A percentile compares a stretch with the other conserved stretches of the same genome.
These are phyloP conservation scores for Raphanus hybrid DNA, from an alignment of 441 rosid genomes.

Conservation along the genomic window DNA sequence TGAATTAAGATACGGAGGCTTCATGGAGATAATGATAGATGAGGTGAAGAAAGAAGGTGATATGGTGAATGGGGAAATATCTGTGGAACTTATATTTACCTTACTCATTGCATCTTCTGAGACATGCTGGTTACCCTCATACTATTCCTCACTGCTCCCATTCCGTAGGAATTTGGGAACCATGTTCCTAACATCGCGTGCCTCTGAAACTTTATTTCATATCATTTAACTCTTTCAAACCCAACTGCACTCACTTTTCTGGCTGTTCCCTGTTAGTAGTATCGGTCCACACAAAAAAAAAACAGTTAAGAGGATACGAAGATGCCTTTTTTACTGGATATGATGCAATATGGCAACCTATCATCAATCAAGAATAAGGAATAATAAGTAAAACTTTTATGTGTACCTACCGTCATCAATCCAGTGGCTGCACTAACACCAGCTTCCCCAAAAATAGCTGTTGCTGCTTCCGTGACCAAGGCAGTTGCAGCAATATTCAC, in stretches of 20 bases:
- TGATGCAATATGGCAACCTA: too few species aligned
- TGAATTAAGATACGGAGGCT: neutral
- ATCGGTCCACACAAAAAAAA: too few species aligned
- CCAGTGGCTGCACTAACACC: neutral
- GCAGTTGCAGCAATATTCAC: slow-evolving; percentile 96
- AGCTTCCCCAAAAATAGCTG: too few species aligned
- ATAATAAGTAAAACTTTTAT: too few species aligned
- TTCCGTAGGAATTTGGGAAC: slow-evolving; percentile 46
- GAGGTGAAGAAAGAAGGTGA: slow-evolving; percentile 43
- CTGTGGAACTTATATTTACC: slow-evolving; percentile 32
- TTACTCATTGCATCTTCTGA: slow-evolving; percentile 42
- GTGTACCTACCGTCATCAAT: too few species aligned
- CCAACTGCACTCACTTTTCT: slow-evolving; percentile 85
- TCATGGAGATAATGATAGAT: slow-evolving; percentile 38
- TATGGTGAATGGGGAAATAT: slow-evolving; percentile 28
- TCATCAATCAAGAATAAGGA: too few species aligned
- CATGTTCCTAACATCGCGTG: slow-evolving; percentile 53
- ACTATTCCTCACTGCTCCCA: too few species aligned
- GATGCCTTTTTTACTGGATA: too few species aligned
- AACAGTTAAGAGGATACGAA: too few species aligned
- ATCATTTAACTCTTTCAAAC: slow-evolving; percentile 60
- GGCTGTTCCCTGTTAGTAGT: slow-evolving; percentile 45
- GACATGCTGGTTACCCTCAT: too few species aligned
- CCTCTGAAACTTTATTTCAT: slow-evolving; percentile 46
- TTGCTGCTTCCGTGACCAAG: slow-evolving; percentile 73